These are phyloP conservation scores for Metschnikowia shivogae DNA, from an alignment of 805 yeast genomes.

Conservation along the genomic window DNA sequence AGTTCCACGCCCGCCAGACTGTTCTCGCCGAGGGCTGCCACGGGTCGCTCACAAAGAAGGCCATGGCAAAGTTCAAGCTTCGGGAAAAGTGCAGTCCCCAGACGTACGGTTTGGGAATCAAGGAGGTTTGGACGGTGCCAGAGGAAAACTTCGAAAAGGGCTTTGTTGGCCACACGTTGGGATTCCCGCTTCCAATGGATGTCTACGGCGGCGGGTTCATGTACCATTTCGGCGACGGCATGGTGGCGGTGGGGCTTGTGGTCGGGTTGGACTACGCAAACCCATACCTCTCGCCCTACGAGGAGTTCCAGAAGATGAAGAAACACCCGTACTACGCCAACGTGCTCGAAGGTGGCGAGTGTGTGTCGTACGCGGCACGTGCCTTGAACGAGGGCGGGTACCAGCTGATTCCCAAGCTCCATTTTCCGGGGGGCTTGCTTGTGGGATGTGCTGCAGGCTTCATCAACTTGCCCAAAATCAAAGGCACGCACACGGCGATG, in stretches of 20 bases:
- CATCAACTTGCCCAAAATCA: slow-evolving; percentile 94
- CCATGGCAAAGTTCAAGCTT: slow-evolving; percentile 62
- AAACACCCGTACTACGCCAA: slow-evolving; percentile 78
- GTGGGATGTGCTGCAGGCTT: slow-evolving; percentile 97
- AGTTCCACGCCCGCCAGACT: slow-evolving; percentile 85
- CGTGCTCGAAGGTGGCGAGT: slow-evolving; percentile 81
- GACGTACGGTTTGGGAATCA: slow-evolving; percentile 93
- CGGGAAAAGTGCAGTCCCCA: slow-evolving; percentile 67
- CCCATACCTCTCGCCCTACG: slow-evolving; percentile 93
- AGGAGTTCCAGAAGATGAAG: slow-evolving; percentile 93
- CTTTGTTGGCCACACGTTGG: slow-evolving; percentile 79
- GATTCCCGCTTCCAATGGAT: slow-evolving; percentile 70
- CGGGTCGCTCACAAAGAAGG: slow-evolving; percentile 83
- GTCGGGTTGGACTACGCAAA: slow-evolving; percentile 91
- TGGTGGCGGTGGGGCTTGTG: slow-evolving; percentile 91
- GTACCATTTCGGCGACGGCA: slow-evolving; percentile 93
- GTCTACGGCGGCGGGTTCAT: slow-evolving; percentile 96
- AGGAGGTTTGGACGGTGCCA: slow-evolving; percentile 94
- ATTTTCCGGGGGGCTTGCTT: slow-evolving; percentile 94
- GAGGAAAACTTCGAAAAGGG: slow-evolving; percentile 81
- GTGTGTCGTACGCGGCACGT: slow-evolving; percentile 91
- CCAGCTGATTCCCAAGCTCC: slow-evolving; percentile 85
- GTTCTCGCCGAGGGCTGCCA: slow-evolving; percentile 98
- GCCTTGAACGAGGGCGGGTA: slow-evolving; percentile 96
- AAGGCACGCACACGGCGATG: slow-evolving; percentile 97